Base-by-base conservation (phyloP, 176 grass and related monocot genomes). In the Oryza glaberrima region DNA sequence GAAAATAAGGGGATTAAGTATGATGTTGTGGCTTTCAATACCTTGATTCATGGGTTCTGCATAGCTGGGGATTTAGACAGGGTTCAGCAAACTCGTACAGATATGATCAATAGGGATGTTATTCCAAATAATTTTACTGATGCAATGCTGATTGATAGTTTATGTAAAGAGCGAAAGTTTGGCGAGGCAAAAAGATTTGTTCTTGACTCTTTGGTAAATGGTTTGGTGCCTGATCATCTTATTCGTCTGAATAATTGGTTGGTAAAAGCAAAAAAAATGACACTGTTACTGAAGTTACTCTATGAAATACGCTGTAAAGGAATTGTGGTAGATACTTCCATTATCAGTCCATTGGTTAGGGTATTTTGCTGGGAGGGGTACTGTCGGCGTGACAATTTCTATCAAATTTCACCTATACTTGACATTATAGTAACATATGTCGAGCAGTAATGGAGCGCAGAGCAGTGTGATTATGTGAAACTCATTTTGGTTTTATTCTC, bases 41-140 rank as follows among this genome's bases (percentile, higher is more conserved):
- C 94, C 85, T 77, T 97, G 58, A 86, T 94, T 84, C 90, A 94
- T 90, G 88, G 82, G 69, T 85, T 94, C 30, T 89, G 81, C 70
- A 78, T 69, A 63, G 83, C 51, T 48, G 77, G 83, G 67, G 64
- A 89, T 38, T 76, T 90, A 20, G 3, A 7, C 4, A 82, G 85
- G 78, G 83, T 94, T 26, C 47, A 40, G 17, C 34, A n/a, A 38
- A 82, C 78, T 56, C 94, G 70, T 67, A n/a, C 3, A 45, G 34
- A 83, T 7, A 94, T 97, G 94, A 5, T 32, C 8, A 44, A 22
- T 61, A 85, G 81, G 61, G 69, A 85, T 69, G 22, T 94, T 83
- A 2, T 14, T 48, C 92, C 90, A 69, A 92, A 85, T 70, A 88
- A 83, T 36, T 97, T 94, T 56, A 97, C 92, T 3, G 84, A 73